These are phyloP conservation scores for Stagonosporopsis vannaccii DNA, from an alignment of 2,329 filamentous ascomycete species.

Conservation along the genomic window DNA sequence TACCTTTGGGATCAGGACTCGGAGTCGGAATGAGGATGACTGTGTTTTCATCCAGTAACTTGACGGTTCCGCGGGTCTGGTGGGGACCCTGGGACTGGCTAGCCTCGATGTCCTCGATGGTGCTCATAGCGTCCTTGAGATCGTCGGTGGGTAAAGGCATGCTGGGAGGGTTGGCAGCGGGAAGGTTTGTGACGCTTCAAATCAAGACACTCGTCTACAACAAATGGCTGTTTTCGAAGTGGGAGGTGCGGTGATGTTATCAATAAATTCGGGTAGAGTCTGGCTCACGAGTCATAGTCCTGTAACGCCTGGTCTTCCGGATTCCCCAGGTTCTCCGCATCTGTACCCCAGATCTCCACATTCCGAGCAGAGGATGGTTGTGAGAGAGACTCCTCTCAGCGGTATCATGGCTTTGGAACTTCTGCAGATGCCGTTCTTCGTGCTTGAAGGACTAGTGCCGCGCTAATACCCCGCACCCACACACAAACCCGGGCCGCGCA, in stretches of 20 bases:
- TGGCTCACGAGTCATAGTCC: not conserved
- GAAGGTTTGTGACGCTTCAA: too few relatives aligned
- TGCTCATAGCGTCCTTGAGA: not conserved
- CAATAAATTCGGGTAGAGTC: not conserved
- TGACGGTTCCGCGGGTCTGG: not conserved
- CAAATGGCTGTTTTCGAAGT: not conserved
- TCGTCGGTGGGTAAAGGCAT: not conserved
- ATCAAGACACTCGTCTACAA: not conserved
- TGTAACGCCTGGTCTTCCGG: not conserved
- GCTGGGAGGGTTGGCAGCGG: not conserved
- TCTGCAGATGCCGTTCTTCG: too few relatives aligned
- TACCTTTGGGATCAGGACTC: not conserved
- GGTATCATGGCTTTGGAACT: not conserved
- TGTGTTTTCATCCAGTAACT: not conserved
- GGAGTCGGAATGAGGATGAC: not conserved
- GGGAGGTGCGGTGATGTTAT: not conserved
- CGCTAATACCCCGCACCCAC: not conserved
- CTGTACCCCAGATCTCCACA: not conserved
- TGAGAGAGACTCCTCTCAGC: not conserved
- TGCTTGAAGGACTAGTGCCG: not conserved
- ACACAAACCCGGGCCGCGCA: not conserved
- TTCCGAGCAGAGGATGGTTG: not conserved
- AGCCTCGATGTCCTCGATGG: not conserved
- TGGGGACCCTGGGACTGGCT: not conserved
- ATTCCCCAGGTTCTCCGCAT: conserved; percentile 1